A percentile compares a stretch with the other conserved stretches of the same genome.
These are phyloP conservation scores for Capronia americana DNA, from an alignment of 2,329 filamentous ascomycete genomes.

Conservation along the genomic window DNA sequence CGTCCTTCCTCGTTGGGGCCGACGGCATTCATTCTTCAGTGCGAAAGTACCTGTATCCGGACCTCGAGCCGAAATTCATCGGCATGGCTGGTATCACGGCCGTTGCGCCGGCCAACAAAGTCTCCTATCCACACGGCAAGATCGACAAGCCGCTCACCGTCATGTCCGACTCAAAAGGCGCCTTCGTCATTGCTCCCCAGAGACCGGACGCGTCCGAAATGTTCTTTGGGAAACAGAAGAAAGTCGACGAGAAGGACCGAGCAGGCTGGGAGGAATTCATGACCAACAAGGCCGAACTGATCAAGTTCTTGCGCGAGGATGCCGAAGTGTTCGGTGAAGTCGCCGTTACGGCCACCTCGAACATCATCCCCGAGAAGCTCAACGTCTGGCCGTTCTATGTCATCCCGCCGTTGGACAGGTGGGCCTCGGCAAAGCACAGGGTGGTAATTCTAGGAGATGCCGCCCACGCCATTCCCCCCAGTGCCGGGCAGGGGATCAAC, in stretches of 20 bases:
- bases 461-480: constrained; percentile 62
- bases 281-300: constrained; percentile 42
- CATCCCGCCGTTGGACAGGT: constrained; percentile 55
- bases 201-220: constrained; percentile 45
- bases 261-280: constrained; percentile 46
- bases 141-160: constrained; percentile 31
- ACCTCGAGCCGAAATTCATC: constrained; percentile 58
- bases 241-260: constrained; percentile 43
- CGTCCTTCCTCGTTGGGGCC: constrained; percentile 59
- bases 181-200: constrained; percentile 50
- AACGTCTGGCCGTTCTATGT: constrained; percentile 59
- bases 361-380: constrained; percentile 32
- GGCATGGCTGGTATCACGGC: constrained; percentile 54
- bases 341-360: constrained; percentile 25
- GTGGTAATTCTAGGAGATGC: constrained; percentile 64
- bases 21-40: constrained; percentile 67
- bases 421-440: constrained; percentile 58
- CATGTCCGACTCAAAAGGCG: constrained; percentile 40
- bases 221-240: constrained; percentile 48
- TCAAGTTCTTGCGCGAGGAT: constrained; percentile 33
- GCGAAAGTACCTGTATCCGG: constrained; percentile 58
- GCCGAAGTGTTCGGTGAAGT: constrained; percentile 29
- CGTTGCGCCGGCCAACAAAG: constrained; percentile 28
- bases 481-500: constrained; percentile 61
- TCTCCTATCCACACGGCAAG: constrained; percentile 15